Conservation (phyloP, 1,139 yeast genomes). For the Geotrichum macrosporum region DNA sequence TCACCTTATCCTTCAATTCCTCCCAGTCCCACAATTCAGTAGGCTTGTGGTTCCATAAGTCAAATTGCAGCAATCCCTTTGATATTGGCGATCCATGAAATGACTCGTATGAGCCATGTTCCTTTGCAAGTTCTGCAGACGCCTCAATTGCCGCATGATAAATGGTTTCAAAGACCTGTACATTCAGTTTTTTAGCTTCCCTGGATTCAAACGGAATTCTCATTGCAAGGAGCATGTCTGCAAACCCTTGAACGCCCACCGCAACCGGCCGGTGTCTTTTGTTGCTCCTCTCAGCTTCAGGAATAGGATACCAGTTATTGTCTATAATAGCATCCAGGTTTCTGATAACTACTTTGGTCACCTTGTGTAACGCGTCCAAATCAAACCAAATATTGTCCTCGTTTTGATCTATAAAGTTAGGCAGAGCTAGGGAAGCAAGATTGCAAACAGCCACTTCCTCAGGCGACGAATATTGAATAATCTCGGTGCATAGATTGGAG, state of each 20-base stretch:
- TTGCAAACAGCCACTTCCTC: slow-evolving; percentile 82
- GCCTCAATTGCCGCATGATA: slow-evolving; percentile 76
- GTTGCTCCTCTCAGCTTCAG: slow-evolving; percentile 57
- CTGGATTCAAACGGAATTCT: slow-evolving; percentile 64
- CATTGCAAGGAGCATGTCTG: slow-evolving; percentile 61
- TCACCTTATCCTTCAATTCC: slow-evolving; percentile 48
- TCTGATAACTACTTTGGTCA: slow-evolving; percentile 57
- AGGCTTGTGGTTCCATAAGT: slow-evolving; percentile 64
- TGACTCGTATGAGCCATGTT: slow-evolving; percentile 55
- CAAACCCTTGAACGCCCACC: slow-evolving; percentile 75
- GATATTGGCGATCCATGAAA: slow-evolving; percentile 71
- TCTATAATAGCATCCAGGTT: slow-evolving; percentile 68
- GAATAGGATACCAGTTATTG: slow-evolving; percentile 62
- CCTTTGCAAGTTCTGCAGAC: slow-evolving; percentile 58
- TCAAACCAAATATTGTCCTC: slow-evolving; percentile 45
- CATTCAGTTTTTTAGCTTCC: slow-evolving; percentile 56
- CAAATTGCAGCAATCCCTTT: slow-evolving; percentile 62
- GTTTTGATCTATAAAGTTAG: slow-evolving; percentile 49
- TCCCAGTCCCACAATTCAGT: slow-evolving; percentile 62
- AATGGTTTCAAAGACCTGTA: slow-evolving; percentile 73
- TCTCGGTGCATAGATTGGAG: slow-evolving; percentile 78
- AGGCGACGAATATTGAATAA: slow-evolving; percentile 71
- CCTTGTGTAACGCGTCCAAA: slow-evolving; percentile 56
- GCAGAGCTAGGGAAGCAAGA: slow-evolving; percentile 73
- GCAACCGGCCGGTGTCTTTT: slow-evolving; percentile 69